Evolutionary conservation across 768 basidiomycete species (phyloP), one percentile per base, ranked within the genome.

Genomic region (Trametes maxima): DNA sequence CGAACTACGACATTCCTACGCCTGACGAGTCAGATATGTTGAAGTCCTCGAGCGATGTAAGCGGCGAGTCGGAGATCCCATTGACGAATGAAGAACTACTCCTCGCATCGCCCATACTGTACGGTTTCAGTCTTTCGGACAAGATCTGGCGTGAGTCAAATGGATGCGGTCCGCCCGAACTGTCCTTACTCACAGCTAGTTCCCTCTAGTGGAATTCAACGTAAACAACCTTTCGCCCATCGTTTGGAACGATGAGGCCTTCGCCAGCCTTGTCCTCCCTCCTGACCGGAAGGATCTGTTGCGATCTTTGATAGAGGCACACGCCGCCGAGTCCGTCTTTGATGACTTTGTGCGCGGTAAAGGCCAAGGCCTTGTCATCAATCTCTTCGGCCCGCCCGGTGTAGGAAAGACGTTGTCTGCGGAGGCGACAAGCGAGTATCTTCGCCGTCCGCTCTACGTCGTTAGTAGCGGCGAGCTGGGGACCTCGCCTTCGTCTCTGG

Each of bases 101-200:
- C 25, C 69, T 89, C 4, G 74, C 85, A 0, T 78, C 86, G 0
- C 79, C 83, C 0, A 73, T 83, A 22, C 78, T 87, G 1, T 83
- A 83, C 57, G 86, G 85, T 0, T 89, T 89, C 70, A 85, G 85
- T 70, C 68, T 88, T 39, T 63, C 73, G 2, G 84, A 84, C 60
- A 86, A 88, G 70, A 57, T 78, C 6, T 86, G 85, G 85, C 71
- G 84, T 85, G 66, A 57, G 83, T 77, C 0, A 4, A 19, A n/a
- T 47, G 49, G 53, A 16, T 13, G 4, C 16, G 0, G 11, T 35
- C 16, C 19, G 58, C 22, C 59, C 12, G 62, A 5, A 14, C 42
- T 56, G 36, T 35, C 46, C 8, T 44, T 36, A 25, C 6, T 39
- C 21, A 3, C 10, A 13, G 13, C 16, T 8, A n/a, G 28, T 33